phyloP scores from a whole-genome alignment of 2,329 filamentous ascomycete genomes.

The Fusarium sp. region DNA sequence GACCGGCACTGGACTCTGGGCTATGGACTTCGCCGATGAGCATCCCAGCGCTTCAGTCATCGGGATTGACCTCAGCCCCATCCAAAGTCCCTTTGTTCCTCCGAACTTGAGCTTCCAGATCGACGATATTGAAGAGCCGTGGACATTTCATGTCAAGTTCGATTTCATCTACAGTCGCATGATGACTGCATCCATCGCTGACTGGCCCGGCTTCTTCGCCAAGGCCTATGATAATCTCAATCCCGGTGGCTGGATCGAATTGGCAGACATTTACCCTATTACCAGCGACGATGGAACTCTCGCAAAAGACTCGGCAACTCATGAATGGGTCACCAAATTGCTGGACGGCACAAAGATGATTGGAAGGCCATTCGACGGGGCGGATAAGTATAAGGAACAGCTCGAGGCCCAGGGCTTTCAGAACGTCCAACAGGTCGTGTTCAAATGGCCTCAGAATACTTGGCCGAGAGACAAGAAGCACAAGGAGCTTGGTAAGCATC shows the following conservation, averaged over 20 bases:
- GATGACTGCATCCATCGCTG: constrained; percentile 33
- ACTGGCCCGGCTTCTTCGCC: constrained; percentile 37
- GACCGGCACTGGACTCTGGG: constrained; percentile 44
- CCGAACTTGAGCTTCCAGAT: constrained; percentile 41
- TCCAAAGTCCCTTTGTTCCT: constrained; percentile 33
- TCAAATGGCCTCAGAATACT: constrained; percentile 57
- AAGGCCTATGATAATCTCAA: constrained; percentile 33
- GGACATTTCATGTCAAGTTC: constrained; percentile 36
- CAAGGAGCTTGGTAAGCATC: constrained; percentile 53
- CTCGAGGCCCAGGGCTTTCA: constrained; percentile 61
- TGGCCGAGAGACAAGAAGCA: constrained; percentile 60
- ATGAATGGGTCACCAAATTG: constrained; percentile 36
- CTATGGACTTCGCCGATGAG: constrained; percentile 41
- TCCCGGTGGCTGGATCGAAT: constrained; percentile 39
- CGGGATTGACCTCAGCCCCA: constrained; percentile 38
- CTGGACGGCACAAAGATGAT: constrained; percentile 37
- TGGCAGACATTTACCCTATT: constrained; percentile 32
- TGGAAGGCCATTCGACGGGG: constrained; percentile 40
- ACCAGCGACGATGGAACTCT: constrained; percentile 17
- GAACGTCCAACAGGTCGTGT: constrained; percentile 56
- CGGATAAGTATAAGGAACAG: constrained; percentile 38
- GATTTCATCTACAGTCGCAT: constrained; percentile 42
- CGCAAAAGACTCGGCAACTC: constrained; percentile 24
- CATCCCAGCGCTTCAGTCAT: constrained; percentile 26
- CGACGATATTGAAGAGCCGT: constrained; percentile 40